A percentile compares a stretch with the other conserved stretches of the same genome.
Evolutionary conservation across 305 asterid genomes (phyloP).

Genomic region (Solanum hybrid): DNA sequence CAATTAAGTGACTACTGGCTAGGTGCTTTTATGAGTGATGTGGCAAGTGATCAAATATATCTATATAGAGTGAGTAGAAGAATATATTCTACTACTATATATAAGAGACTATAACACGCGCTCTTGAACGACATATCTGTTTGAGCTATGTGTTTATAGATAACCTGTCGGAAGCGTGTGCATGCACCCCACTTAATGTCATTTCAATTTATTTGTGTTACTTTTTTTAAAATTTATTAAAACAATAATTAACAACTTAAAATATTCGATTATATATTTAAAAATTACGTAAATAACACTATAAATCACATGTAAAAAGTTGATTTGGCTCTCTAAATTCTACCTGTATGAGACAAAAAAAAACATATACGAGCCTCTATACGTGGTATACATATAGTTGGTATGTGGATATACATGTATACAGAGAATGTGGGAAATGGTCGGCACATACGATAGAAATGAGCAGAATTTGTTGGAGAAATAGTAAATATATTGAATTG

Average conservation of each 20-base stretch:
- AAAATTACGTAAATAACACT: too few species aligned
- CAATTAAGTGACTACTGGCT: not conserved
- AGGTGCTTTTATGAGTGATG: not conserved
- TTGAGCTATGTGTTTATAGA: too few species aligned
- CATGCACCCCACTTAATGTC: not conserved
- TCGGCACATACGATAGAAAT: constrained; percentile 7
- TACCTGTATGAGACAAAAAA: too few species aligned
- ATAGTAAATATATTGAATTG: not conserved
- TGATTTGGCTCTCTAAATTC: not conserved
- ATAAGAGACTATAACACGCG: not conserved
- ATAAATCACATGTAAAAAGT: too few species aligned
- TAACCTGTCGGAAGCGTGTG: not conserved
- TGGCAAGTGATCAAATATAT: not conserved
- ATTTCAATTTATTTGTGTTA: too few species aligned
- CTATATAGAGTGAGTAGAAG: not conserved
- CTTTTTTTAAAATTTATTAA: too few species aligned
- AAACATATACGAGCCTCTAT: too few species aligned
- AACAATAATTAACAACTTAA: too few species aligned
- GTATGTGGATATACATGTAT: not conserved
- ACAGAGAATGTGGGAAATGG: not conserved
- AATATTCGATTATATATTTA: too few species aligned
- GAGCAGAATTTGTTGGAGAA: not conserved
- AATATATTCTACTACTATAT: not conserved
- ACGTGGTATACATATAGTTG: not conserved
- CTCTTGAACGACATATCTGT: not conserved